Conservation (phyloP, 768 basidiomycete genomes). For the Mycena haematopus region DNA sequence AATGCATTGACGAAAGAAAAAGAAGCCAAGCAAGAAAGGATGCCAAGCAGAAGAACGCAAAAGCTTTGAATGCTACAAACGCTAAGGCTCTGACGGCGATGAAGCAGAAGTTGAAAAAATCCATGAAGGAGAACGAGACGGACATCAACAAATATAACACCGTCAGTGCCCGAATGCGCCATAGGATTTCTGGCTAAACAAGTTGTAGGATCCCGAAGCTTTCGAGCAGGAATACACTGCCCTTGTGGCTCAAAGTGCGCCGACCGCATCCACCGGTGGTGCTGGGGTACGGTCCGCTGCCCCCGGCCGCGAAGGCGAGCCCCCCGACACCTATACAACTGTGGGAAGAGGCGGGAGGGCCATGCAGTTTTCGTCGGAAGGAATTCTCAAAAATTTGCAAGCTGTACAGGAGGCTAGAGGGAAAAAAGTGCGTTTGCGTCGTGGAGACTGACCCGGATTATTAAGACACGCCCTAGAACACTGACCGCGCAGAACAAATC, state of each 20-base stretch:
- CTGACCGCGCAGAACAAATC: slow-evolving; percentile 94
- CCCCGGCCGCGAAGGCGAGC: slow-evolving; percentile 49
- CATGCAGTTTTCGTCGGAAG: slow-evolving; percentile 81
- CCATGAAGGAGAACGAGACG: slow-evolving; percentile 84
- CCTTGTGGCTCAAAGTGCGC: slow-evolving; percentile 53
- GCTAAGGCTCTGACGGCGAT: slow-evolving; percentile 95
- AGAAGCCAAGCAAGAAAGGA: slow-evolving; percentile 94
- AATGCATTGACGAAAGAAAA: slow-evolving; percentile 84
- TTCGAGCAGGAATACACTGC: slow-evolving; percentile 81
- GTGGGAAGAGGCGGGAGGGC: slow-evolving; percentile 91
- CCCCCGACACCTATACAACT: slow-evolving; percentile 77
- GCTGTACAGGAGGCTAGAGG: slow-evolving; percentile 93
- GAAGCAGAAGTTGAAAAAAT: slow-evolving; percentile 97
- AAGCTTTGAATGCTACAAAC: slow-evolving; percentile 71
- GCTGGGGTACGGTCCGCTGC: slow-evolving; percentile 42
- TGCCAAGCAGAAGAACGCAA: slow-evolving; percentile 85
- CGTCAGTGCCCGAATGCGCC: slow-evolving; percentile 49
- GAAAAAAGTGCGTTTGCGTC: slow-evolving; percentile 75
- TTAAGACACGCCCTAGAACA: slow-evolving; percentile 68
- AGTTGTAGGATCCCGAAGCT: slow-evolving; percentile 79
- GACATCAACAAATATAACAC: slow-evolving; percentile 81
- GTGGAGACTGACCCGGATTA: slow-evolving; percentile 1
- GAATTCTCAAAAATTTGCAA: slow-evolving; percentile 91
- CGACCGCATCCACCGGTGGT: slow-evolving; percentile 40
- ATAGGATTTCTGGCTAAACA: slow-evolving; percentile 3